Base-by-base conservation (phyloP, 1,139 yeast species). In the Chernovozyma aurita region DNA sequence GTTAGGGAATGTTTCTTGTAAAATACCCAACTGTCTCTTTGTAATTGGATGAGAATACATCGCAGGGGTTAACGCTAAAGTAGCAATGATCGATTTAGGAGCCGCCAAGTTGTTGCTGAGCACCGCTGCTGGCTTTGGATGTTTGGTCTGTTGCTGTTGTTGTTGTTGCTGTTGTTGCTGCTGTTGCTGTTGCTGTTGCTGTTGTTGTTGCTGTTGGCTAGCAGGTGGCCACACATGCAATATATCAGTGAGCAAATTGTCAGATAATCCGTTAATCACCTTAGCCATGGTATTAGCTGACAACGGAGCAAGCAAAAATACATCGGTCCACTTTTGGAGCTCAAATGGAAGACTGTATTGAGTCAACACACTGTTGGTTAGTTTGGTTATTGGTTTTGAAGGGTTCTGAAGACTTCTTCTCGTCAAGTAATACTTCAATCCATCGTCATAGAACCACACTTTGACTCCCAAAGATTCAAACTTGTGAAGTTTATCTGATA, bases 21-120 rank as follows among this genome's bases (percentile, higher is more conserved):
- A 42, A 21, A 45, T 20, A 2, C 34, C 41, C 36, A 58, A 42
- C 36, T 58, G 63, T 26, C 45, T 39, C 37, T 51, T 52, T 17
- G 63, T 58, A 26, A 58, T 55, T 13, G 63, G 63, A 42, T 58
- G 63, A 3, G 62, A 39, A 41, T 58, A 58, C 63, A 58, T 58
- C 16, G 62, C 43, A 29, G 43, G 51, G 14, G 61, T 57, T 29
- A 58, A 48, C 1, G 62, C 62, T 30, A 58, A 43, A 4, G 59
- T 62, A 0, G 59, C 53, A 24, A 58, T 45, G 3, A 58, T 56
- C 12, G 62, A 57, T 40, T 58, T 58, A 5, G 61, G 55, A 2
- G 55, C 42, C 3, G 36, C 27, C 18, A 47, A 30, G 28, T 43
- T 47, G 39, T 53, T 52, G 18, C 54, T 42, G 24, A 57, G 34